These are phyloP conservation scores for Pulveroboletus sp. DNA, from an alignment of 768 basidiomycete genomes.

Conservation along the genomic window DNA sequence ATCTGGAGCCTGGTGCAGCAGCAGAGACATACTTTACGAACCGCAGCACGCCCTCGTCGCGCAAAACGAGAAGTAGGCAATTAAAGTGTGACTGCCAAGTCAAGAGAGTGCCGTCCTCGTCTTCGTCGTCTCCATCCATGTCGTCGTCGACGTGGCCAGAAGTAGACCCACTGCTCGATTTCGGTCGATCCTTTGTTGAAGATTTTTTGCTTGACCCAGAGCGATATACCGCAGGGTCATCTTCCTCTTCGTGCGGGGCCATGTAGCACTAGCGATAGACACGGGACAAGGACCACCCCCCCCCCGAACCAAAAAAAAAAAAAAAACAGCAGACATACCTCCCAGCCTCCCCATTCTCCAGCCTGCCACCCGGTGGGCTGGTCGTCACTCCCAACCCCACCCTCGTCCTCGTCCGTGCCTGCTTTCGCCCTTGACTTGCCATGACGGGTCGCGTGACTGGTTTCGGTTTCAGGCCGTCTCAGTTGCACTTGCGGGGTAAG, in stretches of 20 bases:
- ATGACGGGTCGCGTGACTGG: slow-evolving; percentile 6
- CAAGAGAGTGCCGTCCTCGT: slow-evolving; percentile 72
- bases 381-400: slow-evolving; percentile 26
- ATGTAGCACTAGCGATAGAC: slow-evolving; percentile 69
- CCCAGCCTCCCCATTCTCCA: slow-evolving; percentile 91
- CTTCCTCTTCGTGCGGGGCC: slow-evolving; percentile 90
- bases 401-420: slow-evolving; percentile 14
- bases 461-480: slow-evolving; percentile 12
- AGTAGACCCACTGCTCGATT: slow-evolving; percentile 14
- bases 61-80: slow-evolving; percentile 77
- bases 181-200: slow-evolving; percentile 14
- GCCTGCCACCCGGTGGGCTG: slow-evolving; percentile 54
- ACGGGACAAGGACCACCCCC: neutral
- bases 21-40: slow-evolving; percentile 96
- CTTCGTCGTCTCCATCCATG: slow-evolving; percentile 34
- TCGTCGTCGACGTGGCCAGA: slow-evolving; percentile 8
- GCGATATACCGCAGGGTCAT: slow-evolving; percentile 93
- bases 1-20: slow-evolving; percentile 82
- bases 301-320: neutral
- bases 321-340: slow-evolving; percentile 44
- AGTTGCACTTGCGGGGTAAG: slow-evolving; percentile 62
- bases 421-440: slow-evolving; percentile 29
- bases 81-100: slow-evolving; percentile 91
- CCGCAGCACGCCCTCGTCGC: slow-evolving; percentile 89
- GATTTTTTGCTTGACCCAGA: slow-evolving; percentile 43